A percentile compares a stretch with the other conserved stretches of the same genome.
These are phyloP conservation scores for Paramyrothecium roridum DNA, from an alignment of 2,329 filamentous ascomycete genomes.

Conservation along the genomic window DNA sequence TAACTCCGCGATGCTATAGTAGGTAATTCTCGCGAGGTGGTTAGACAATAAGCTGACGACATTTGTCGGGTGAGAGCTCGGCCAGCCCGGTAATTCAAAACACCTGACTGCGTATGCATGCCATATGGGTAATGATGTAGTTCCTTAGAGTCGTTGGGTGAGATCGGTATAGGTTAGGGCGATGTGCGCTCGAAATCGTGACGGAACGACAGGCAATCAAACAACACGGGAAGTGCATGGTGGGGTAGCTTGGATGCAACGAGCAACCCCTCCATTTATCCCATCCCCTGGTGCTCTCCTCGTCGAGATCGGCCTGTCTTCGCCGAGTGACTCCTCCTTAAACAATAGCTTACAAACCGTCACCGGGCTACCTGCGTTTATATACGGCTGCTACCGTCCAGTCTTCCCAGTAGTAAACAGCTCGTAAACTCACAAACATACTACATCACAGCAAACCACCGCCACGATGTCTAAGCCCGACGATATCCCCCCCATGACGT, in stretches of 20 bases:
- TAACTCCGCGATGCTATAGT: no score
- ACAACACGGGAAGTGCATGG: not conserved
- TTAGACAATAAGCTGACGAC: no score
- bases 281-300: not conserved
- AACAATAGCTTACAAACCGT: not conserved
- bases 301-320: not conserved
- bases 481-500: slow-evolving; percentile 57
- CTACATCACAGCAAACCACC: not conserved
- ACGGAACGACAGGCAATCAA: not conserved
- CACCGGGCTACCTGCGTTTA: no score
- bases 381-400: not conserved
- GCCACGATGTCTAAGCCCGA: slow-evolving; percentile 35
- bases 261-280: not conserved
- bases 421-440: not conserved
- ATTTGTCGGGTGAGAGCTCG: no score
- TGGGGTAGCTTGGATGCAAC: not conserved
- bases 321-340: not conserved
- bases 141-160: not conserved
- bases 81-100: no score
- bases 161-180: not conserved
- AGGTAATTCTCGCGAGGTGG: no score
- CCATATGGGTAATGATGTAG: no score
- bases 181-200: not conserved
- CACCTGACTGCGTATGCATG: no score
- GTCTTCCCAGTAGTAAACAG: not conserved